A percentile compares a stretch with the other conserved stretches of the same genome.
These are phyloP conservation scores for Boletus speciosus DNA, from an alignment of 768 basidiomycete species.

Conservation along the genomic window DNA sequence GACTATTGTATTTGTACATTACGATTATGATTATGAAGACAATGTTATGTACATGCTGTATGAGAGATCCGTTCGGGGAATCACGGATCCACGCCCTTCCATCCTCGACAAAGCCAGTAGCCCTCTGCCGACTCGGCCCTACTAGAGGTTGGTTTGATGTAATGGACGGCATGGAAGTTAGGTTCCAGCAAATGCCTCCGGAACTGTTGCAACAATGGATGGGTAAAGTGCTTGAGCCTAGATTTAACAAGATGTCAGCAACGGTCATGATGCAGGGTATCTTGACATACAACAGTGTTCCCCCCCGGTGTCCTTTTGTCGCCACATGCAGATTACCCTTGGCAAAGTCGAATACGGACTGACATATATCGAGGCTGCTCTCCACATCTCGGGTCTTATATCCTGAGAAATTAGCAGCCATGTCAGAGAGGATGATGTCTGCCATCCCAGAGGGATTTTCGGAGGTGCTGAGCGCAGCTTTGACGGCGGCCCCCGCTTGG, in stretches of 20 bases:
- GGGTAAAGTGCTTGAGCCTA: conserved; percentile 84
- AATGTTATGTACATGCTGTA: conserved; percentile 1
- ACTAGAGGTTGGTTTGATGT: conserved; percentile 80
- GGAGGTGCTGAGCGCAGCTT: conserved; percentile 32
- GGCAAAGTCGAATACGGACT: conserved; percentile 70
- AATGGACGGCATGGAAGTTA: conserved; percentile 62
- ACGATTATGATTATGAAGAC: conserved; percentile 2
- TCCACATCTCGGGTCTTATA: conserved; percentile 62
- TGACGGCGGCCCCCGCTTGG: conserved; percentile 44
- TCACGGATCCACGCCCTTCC: conserved; percentile 33
- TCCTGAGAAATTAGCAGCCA: conserved; percentile 84
- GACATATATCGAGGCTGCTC: conserved; percentile 67
- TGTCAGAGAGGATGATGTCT: conserved; percentile 85
- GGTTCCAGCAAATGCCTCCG: conserved; percentile 52
- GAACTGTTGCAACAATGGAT: conserved; percentile 70
- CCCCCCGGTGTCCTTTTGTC: conserved; percentile 41
- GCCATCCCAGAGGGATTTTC: conserved; percentile 43
- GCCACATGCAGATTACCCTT: conserved; percentile 46
- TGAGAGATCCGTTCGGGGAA: neutral
- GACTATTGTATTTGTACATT: conserved; percentile 19
- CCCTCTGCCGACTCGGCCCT: conserved; percentile 75
- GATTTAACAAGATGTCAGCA: neutral
- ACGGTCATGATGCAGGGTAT: neutral
- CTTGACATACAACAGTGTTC: conserved; percentile 48
- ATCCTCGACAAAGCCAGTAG: conserved; percentile 85